A percentile compares a stretch with the other conserved stretches of the same genome.
Conservation (phyloP, 2,329 filamentous ascomycete genomes). For the Aspergillus alliaceus region DNA sequence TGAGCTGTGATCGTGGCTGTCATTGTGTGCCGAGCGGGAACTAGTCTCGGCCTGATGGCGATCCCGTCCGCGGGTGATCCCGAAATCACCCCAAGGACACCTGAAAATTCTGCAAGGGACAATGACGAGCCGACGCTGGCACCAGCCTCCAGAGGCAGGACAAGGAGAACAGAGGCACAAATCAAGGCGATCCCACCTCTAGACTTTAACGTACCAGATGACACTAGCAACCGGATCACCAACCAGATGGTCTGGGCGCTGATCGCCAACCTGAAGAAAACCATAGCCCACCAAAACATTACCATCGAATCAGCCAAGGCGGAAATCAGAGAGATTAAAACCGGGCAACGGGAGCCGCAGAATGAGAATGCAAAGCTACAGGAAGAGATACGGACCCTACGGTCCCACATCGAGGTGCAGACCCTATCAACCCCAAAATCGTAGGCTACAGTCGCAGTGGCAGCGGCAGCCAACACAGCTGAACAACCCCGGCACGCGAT, state of each 20-base stretch:
- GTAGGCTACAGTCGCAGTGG: not conserved
- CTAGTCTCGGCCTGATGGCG: constrained; percentile 8
- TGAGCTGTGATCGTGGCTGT: not conserved
- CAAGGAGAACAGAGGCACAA: not conserved
- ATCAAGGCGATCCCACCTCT: too few species aligned
- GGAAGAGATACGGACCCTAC: not conserved
- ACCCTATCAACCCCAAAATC: not conserved
- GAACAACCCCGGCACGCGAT: too few species aligned
- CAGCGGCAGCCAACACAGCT: too few species aligned
- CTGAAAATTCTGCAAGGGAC: not conserved
- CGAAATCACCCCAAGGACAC: not conserved
- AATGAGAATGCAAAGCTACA: not conserved
- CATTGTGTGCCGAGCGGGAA: constrained; percentile 11
- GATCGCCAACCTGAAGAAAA: not conserved
- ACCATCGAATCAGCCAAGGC: not conserved
- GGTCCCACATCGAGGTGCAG: not conserved
- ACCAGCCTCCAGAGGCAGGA: not conserved
- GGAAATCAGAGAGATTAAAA: not conserved
- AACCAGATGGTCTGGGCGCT: not conserved
- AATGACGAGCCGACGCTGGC: not conserved
- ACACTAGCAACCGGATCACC: not conserved
- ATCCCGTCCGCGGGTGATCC: constrained; percentile 2
- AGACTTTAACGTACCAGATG: too few species aligned
- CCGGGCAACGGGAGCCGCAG: not conserved
- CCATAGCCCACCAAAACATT: not conserved